Base-by-base conservation (phyloP, 2,329 filamentous ascomycete species). In the Colletotrichum destructivum region DNA sequence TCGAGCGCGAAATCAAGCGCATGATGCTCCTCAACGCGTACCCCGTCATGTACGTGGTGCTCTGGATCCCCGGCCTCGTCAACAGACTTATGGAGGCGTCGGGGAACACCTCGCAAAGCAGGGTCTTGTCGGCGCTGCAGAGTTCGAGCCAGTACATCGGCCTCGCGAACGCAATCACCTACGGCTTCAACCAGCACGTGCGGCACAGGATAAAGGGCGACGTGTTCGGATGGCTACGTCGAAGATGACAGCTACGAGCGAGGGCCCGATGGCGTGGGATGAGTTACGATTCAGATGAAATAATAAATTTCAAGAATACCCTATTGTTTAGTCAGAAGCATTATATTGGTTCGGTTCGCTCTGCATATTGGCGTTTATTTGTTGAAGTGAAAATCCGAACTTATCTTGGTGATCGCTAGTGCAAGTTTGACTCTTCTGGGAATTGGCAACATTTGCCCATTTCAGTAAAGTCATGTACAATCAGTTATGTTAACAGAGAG, bases 21-120 rank as follows among this genome's bases (percentile, higher is more conserved):
- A 79, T 82, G 72, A 76, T 83, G 23, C 73, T 82, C 9, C 74
- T 83, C 61, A 82, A 82, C 64, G 81, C 79, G 2, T 83, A 83
- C 60, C 81, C 81, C 0, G 78, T 81, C 55, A 77, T 77, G 47
- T 82, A 81, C 74, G 78, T 83, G 54, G 57, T 82, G 6, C 77
- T 83, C n/a, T 83, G 79, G 81, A 76, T 83, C 8, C 82, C 81
- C 0, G 82, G 81, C 7, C 78, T 83, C 64, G 69, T 75, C 46
- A 83, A 82, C 74, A 77, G 79, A 38, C 62, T 79, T 51, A 75
- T 75, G 51, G 80, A 81, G 73, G 77, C 74, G 35, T 75, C 76
- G 2, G 79, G 75, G 16, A 60, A 74, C 8, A n/a, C 35, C 9
- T 64, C 63, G 0, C 66, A 69, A 15, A 72, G 69, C 55, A 73